Base-by-base conservation (phyloP, 345 rosid species). In the Populus deltoides region DNA sequence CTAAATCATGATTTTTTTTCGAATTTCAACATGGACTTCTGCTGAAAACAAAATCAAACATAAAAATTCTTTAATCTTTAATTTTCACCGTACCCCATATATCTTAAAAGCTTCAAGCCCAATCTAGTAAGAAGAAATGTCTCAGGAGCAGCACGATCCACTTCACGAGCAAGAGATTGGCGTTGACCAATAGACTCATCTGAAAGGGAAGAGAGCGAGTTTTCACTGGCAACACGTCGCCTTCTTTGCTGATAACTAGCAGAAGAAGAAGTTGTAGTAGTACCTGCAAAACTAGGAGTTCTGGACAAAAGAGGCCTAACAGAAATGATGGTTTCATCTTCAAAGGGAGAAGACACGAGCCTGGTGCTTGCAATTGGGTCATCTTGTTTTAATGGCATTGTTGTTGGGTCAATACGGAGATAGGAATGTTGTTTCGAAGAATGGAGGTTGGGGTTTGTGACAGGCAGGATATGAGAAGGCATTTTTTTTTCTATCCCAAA, bases 141-240 rank as follows among this genome's bases (percentile, higher is more conserved):
- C 77, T 96, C 93, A 0, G 91, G 85, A 39, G 93, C 90, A 1
- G 87, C 97, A 51, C 86, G 93, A 67, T 86, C 86, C 66, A 91
- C 90, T 65, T 88, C 93, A 72, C 71, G 81, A 66, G 79, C 78
- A 24, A 89, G 24, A 74, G 93, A 85, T 79, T 78, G 88, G 61
- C 75, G 80, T 27, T 65, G 81, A 49, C 76, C 62, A 43, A 15
- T 0, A 31, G 35, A 9, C 47, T 47, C 79, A 67, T 86, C 84
- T 20, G 84, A 81, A 70, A 87, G 78, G 41, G 88, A 86, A 80
- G 81, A 68, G 33, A 91, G 86, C 22, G 91, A 89, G 81, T 82
- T 86, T 3, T 90, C 93, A 82, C 93, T 89, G 74, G 88, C 73
- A 78, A 81, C 79, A 69, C 93, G 86, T 31, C 91, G 87, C 69